Base-by-base conservation (phyloP, 805 yeast genomes). In the Metschnikowia corniflorae region DNA sequence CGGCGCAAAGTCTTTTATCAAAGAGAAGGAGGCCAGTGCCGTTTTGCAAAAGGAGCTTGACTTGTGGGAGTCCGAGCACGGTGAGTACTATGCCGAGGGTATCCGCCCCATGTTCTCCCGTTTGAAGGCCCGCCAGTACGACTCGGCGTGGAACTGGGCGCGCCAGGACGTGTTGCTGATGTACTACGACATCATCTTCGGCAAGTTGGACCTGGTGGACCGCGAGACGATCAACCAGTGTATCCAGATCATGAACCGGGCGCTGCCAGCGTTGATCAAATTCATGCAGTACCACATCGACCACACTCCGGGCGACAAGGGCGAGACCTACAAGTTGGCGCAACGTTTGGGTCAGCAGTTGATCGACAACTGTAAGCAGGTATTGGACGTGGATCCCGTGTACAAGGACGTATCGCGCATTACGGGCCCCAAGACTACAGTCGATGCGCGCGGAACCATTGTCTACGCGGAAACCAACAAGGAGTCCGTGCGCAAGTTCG, bases 91-190 rank as follows among this genome's bases (percentile, higher is more conserved):
- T 62, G 89, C 96, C 33, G 76, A 80, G 41, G 97, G 98, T 60
- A 82, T 93, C 54, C 72, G 80, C 49, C 96, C 97, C 27, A 79
- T 82, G 4, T 93, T 93, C 70, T 85, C 96, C 21, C 75, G 91
- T 44, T 76, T 85, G 68, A 93, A 93, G 72, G 95, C 97, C 19
- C 85, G 98, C 71, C 80, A 83, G 37, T 93, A 91, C 64, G 97
- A 93, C 67, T 88, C 97, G 16, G 88, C 89, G 67, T 93, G 98
- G 98, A 94, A 94, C 67, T 93, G 98, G 98, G 97, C 97, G 31
- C 86, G 97, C 66, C 98, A 93, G 72, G 96, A 93, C 61, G 85
- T 93, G 43, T 71, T 93, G 52, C 78, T 88, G 33, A 82, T 93
- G 86, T 93, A 86, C 70, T 93, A 78, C 60, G 97, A 93, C 65